These are phyloP conservation scores for Pulicaria dysenterica DNA, from an alignment of 129 eudicot species.

Conservation along the genomic window DNA sequence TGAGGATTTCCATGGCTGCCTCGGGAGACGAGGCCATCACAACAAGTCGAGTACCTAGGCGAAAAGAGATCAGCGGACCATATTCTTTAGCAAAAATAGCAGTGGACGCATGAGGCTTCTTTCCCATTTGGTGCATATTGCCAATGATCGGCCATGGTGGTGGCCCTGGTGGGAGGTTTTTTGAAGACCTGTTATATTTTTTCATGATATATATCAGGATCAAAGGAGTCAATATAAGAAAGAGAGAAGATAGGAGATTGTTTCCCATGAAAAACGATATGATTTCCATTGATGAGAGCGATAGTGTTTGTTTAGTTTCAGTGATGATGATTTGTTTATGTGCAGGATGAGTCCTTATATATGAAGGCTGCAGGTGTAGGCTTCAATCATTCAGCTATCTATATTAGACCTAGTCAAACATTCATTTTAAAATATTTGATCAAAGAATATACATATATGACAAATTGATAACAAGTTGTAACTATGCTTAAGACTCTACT, in stretches of 20 bases:
- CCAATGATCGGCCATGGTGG: slow-evolving; percentile 14
- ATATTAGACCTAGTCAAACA: too few relatives aligned
- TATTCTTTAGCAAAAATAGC: not conserved
- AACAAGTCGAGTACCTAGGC: slow-evolving; percentile 2
- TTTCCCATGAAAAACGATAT: not conserved
- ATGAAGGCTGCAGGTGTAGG: too few relatives aligned
- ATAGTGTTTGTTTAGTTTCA: too few relatives aligned
- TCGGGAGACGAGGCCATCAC: slow-evolving; percentile 2
- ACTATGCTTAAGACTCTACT: too few relatives aligned
- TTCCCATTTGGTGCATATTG: slow-evolving; percentile 9
- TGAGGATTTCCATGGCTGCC: slow-evolving; percentile 3
- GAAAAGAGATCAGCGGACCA: slow-evolving; percentile 9
- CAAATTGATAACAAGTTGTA: too few relatives aligned
- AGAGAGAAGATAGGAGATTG: not conserved
- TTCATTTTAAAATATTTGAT: too few relatives aligned
- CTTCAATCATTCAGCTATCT: too few relatives aligned
- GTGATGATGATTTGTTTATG: too few relatives aligned
- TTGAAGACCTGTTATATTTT: not conserved
- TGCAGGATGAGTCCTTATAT: too few relatives aligned
- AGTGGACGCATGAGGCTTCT: not conserved
- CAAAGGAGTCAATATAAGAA: not conserved
- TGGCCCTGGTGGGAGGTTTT: slow-evolving; percentile 4
- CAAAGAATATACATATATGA: too few relatives aligned
- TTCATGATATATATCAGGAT: not conserved
- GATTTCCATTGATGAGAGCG: not conserved